A percentile compares a stretch with the other conserved stretches of the same genome.
Evolutionary conservation across 768 basidiomycete species (phyloP).

Genomic region (Chalciporus piperatus): DNA sequence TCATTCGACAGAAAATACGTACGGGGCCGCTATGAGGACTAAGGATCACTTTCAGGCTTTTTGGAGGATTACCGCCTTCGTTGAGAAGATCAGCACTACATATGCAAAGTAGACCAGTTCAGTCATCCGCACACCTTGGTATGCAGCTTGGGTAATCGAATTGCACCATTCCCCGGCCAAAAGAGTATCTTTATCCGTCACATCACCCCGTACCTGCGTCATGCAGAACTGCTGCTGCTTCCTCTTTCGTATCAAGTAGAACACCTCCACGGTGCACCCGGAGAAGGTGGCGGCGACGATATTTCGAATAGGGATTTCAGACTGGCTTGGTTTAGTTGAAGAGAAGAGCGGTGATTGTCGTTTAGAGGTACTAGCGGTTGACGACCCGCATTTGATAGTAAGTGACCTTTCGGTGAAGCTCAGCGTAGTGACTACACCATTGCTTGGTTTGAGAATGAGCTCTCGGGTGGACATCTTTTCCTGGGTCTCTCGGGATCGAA

Average conservation of each 20-base stretch:
- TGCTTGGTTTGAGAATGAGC: no score
- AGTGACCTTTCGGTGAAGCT: slow-evolving; percentile 27
- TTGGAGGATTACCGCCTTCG: slow-evolving; percentile 50
- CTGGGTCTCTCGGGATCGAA: no score
- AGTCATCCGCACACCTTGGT: slow-evolving; percentile 44
- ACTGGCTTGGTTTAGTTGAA: slow-evolving; percentile 8
- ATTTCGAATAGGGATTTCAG: slow-evolving; percentile 42
- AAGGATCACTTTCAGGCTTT: slow-evolving; percentile 64
- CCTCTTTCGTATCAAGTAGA: slow-evolving; percentile 48
- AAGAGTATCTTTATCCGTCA: slow-evolving; percentile 33
- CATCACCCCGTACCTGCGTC: slow-evolving; percentile 40
- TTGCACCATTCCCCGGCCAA: slow-evolving; percentile 52
- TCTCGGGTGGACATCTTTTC: no score
- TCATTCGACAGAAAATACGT: slow-evolving; percentile 23
- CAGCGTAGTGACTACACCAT: slow-evolving; percentile 27
- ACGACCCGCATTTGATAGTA: slow-evolving; percentile 23
- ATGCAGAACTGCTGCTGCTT: slow-evolving; percentile 37
- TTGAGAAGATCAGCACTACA: background rate
- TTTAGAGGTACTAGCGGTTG: background rate
- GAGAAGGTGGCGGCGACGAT: slow-evolving; percentile 52
- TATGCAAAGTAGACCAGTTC: background rate
- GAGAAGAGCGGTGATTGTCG: slow-evolving; percentile 10
- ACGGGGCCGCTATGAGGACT: slow-evolving; percentile 83
- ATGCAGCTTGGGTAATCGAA: slow-evolving; percentile 53
- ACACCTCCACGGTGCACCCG: slow-evolving; percentile 41